phyloP scores from a whole-genome alignment of 768 basidiomycete species.

The Dentipellis sp. region DNA sequence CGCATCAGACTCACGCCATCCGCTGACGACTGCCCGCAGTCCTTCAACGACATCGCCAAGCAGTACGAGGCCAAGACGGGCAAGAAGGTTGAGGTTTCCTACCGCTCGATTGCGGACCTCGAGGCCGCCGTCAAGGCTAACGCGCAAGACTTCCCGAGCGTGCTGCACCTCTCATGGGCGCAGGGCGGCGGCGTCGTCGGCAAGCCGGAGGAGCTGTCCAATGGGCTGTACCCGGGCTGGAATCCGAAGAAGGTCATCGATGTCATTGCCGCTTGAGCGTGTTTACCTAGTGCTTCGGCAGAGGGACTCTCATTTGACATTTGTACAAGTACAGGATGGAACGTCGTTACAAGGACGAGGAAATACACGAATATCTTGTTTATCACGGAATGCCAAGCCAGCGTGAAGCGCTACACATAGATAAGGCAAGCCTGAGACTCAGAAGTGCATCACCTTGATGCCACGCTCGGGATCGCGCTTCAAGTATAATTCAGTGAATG shows the following conservation, averaged over 20 bases:
- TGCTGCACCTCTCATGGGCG: constrained; percentile 5
- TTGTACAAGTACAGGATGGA: too few species aligned
- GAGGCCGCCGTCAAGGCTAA: constrained; percentile 7
- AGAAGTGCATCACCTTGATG: too few species aligned
- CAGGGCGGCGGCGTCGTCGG: constrained; percentile 7
- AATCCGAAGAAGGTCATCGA: constrained; percentile 13
- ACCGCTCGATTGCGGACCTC: constrained; percentile 5
- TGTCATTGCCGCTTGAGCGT: neutral
- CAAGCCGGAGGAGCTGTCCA: constrained; percentile 1
- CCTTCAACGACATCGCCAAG: constrained; percentile 14
- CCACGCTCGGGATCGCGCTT: too few species aligned
- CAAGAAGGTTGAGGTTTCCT: constrained; percentile 9
- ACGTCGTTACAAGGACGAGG: too few species aligned
- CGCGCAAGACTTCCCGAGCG: constrained; percentile 8
- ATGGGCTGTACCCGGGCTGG: constrained; percentile 13
- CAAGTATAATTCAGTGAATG: too few species aligned
- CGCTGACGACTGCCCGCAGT: neutral
- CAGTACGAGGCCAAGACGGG: constrained; percentile 11
- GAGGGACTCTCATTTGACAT: too few species aligned
- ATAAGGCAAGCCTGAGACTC: too few species aligned
- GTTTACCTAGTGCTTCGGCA: too few species aligned
- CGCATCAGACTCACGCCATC: neutral
- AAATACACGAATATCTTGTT: too few species aligned
- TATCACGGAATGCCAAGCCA: too few species aligned
- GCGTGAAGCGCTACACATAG: too few species aligned